Percentiles rank a stretch among this genome's conserved stretches.
Evolutionary conservation across 106 monocot species (phyloP).

Genomic region (Triglochin maritima): DNA sequence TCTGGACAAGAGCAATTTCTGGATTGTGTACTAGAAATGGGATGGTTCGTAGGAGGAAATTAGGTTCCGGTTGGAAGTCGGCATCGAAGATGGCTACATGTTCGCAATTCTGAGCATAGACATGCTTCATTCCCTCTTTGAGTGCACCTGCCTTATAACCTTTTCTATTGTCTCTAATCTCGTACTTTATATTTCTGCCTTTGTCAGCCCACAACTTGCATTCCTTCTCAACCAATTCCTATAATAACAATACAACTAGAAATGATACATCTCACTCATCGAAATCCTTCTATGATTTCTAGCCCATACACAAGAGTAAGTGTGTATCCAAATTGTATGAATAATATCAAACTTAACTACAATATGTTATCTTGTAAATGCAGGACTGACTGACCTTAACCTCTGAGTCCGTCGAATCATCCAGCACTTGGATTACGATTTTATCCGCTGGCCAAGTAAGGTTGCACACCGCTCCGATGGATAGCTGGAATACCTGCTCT

Average conservation of each 20-base stretch:
- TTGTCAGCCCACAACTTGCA: conserved; percentile 35
- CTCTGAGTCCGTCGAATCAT: conserved; percentile 37
- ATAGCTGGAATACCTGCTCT: conserved; percentile 36
- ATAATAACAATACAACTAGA: neutral
- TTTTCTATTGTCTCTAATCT: conserved; percentile 40
- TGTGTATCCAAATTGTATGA: neutral
- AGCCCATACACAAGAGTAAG: neutral
- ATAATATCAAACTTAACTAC: neutral
- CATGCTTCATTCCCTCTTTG: conserved; percentile 57
- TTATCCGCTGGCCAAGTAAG: conserved; percentile 42
- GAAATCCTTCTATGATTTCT: neutral
- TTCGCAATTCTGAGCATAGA: conserved; percentile 44
- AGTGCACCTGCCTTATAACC: conserved; percentile 73
- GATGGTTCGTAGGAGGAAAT: conserved; percentile 49
- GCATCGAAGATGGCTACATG: conserved; percentile 81
- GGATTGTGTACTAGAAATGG: conserved; percentile 62
- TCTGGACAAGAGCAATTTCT: conserved; percentile 64
- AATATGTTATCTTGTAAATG: neutral
- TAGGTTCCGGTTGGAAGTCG: conserved; percentile 58
- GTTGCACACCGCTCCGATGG: conserved; percentile 39
- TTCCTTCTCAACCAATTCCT: conserved; percentile 52
- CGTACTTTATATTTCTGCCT: conserved; percentile 43
- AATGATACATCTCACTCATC: neutral
- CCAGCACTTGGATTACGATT: conserved; percentile 39
- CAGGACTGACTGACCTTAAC: conserved; percentile 20